Conservation (phyloP, 2,329 filamentous ascomycete genomes). For the Fusarium buxicola region DNA sequence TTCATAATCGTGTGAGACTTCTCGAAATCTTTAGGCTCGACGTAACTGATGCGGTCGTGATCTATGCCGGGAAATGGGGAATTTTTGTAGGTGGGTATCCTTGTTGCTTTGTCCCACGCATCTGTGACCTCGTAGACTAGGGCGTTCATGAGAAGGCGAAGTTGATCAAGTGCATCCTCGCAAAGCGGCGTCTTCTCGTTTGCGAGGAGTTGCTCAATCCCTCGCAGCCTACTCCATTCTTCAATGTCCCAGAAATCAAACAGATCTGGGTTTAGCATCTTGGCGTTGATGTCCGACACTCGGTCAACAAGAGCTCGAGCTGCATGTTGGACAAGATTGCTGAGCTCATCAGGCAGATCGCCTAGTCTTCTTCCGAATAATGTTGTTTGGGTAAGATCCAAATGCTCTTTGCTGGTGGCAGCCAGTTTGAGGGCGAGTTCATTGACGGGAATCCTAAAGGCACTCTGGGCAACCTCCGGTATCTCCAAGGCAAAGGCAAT, state of each 20-base stretch:
- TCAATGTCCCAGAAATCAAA: conserved; percentile 46
- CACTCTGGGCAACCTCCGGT: conserved; percentile 55
- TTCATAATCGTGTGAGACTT: conserved; percentile 16
- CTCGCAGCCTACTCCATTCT: conserved; percentile 51
- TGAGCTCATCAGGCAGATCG: conserved; percentile 63
- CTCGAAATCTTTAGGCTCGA: conserved; percentile 47
- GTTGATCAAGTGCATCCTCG: conserved; percentile 21
- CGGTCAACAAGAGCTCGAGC: conserved; percentile 64
- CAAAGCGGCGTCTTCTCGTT: conserved; percentile 8
- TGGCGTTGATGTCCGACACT: conserved; percentile 47
- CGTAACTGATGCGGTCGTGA: conserved; percentile 53
- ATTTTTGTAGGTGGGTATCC: background rate
- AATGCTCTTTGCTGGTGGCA: conserved; percentile 18
- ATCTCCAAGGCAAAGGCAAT: conserved; percentile 64
- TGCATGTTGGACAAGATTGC: conserved; percentile 69
- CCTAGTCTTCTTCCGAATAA: conserved; percentile 61
- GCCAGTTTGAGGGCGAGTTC: conserved; percentile 67
- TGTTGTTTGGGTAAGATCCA: conserved; percentile 42
- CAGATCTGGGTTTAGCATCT: conserved; percentile 50
- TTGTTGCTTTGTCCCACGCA: conserved; percentile 25
- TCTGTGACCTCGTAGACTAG: conserved; percentile 31
- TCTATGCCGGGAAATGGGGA: conserved; percentile 42
- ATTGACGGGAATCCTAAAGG: conserved; percentile 72
- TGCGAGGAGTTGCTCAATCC: conserved; percentile 44
- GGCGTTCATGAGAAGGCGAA: conserved; percentile 41